These are phyloP conservation scores for Echinochloa phyllopogon DNA, from an alignment of 176 grass and related monocot genomes.

Conservation along the genomic window DNA sequence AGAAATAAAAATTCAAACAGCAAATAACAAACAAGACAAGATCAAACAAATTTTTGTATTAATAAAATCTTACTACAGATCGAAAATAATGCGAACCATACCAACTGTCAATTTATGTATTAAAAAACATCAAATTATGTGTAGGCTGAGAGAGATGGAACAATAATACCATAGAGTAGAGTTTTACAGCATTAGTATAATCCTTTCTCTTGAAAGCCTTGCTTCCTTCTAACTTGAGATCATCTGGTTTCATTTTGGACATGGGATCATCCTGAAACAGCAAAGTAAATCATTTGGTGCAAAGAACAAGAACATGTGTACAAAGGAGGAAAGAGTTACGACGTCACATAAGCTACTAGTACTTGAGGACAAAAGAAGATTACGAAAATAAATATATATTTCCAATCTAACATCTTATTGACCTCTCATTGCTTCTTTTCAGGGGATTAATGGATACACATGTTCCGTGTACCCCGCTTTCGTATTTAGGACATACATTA, in stretches of 20 bases:
- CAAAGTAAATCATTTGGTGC: background rate
- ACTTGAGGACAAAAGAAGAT: background rate
- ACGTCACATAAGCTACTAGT: background rate
- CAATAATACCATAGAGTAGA: constrained; percentile 42
- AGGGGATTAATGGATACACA: background rate
- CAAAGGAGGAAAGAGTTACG: background rate
- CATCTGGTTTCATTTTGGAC: constrained; percentile 29
- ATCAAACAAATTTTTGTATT: background rate
- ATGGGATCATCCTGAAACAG: constrained; percentile 32
- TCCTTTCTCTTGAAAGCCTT: constrained; percentile 48
- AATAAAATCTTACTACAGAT: background rate
- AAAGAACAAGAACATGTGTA: background rate
- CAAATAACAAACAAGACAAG: background rate
- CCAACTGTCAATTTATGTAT: background rate
- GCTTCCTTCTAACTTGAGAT: constrained; percentile 38
- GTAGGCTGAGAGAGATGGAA: background rate
- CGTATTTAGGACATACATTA: background rate
- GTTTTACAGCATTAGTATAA: constrained; percentile 38
- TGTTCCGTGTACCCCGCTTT: background rate
- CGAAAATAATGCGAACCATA: background rate
- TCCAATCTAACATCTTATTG: background rate
- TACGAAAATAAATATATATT: background rate
- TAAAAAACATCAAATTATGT: background rate
- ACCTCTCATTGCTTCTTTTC: background rate
- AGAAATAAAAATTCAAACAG: background rate